These are phyloP conservation scores for Brettanomyces nanus DNA, from an alignment of 805 yeast species.

Conservation along the genomic window DNA sequence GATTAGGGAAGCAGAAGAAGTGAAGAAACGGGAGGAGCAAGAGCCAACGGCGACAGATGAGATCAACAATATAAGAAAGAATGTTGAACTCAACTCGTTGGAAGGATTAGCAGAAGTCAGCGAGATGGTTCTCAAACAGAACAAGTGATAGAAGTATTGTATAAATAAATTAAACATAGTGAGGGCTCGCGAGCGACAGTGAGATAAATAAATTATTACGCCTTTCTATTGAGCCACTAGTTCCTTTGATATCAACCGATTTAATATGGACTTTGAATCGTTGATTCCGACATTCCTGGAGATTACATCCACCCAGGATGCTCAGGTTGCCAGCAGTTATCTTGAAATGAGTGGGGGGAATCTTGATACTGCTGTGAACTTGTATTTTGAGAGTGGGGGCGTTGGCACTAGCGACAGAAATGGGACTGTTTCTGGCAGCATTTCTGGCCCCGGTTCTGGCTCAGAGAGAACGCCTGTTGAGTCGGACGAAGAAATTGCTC, in stretches of 20 bases:
- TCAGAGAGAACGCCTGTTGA: conserved; percentile 5
- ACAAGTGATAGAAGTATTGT: no score
- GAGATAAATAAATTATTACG: no score
- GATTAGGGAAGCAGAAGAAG: background rate
- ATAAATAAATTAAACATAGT: no score
- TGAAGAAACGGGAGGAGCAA: background rate
- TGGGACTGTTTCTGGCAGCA: background rate
- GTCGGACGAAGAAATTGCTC: conserved; percentile 46
- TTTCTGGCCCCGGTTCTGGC: background rate
- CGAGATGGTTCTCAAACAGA: background rate
- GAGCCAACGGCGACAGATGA: background rate
- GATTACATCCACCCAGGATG: conserved; percentile 69
- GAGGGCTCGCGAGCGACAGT: no score
- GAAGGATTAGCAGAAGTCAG: conserved; percentile 1
- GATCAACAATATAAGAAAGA: background rate
- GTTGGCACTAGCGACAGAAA: conserved; percentile 14
- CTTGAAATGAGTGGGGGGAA: conserved; percentile 71
- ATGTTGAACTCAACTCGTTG: background rate
- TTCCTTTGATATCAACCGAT: no score
- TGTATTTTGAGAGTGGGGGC: conserved; percentile 65
- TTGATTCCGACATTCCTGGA: conserved; percentile 69
- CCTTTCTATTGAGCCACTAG: no score
- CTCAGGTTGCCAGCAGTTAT: conserved; percentile 62
- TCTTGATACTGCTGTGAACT: conserved; percentile 75
- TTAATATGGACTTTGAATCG: conserved; percentile 27